These are phyloP conservation scores for Cryptosporidium meleagridis DNA, from an alignment of 169 alveolate genomes.

Conservation along the genomic window DNA sequence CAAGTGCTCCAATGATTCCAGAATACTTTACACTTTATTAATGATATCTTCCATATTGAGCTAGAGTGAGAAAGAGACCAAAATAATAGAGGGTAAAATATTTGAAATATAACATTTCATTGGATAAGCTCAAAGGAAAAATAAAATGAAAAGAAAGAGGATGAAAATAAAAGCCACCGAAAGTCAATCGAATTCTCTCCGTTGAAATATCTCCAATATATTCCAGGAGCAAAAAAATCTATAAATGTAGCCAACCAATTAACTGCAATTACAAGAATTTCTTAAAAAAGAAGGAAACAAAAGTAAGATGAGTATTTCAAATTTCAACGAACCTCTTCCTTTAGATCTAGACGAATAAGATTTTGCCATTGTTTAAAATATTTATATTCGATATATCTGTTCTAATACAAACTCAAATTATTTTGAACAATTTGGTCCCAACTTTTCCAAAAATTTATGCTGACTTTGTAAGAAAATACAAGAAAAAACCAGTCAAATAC, in stretches of 20 bases:
- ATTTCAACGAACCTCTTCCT: slow-evolving; percentile 65
- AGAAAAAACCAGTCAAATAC: background rate
- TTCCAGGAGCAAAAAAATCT: too few species aligned
- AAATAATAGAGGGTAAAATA: background rate
- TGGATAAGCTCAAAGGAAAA: background rate
- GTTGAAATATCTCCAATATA: background rate
- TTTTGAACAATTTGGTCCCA: too few species aligned
- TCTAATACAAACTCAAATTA: too few species aligned
- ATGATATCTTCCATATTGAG: background rate
- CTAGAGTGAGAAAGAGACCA: background rate
- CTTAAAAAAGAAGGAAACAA: background rate
- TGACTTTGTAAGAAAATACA: background rate
- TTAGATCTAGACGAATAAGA: slow-evolving; percentile 24
- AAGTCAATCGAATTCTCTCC: background rate
- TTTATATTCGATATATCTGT: too few species aligned
- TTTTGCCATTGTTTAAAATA: slow-evolving; percentile 10
- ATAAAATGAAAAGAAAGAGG: background rate
- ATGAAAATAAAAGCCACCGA: background rate
- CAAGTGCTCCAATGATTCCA: background rate
- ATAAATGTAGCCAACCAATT: background rate
- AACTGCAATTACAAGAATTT: slow-evolving; percentile 3
- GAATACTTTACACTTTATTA: background rate
- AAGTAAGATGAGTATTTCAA: slow-evolving; percentile 9
- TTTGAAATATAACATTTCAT: background rate
- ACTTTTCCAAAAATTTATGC: background rate